Conservation (phyloP, 1,284 basidiomycete species). For the Leccinum fallax region DNA sequence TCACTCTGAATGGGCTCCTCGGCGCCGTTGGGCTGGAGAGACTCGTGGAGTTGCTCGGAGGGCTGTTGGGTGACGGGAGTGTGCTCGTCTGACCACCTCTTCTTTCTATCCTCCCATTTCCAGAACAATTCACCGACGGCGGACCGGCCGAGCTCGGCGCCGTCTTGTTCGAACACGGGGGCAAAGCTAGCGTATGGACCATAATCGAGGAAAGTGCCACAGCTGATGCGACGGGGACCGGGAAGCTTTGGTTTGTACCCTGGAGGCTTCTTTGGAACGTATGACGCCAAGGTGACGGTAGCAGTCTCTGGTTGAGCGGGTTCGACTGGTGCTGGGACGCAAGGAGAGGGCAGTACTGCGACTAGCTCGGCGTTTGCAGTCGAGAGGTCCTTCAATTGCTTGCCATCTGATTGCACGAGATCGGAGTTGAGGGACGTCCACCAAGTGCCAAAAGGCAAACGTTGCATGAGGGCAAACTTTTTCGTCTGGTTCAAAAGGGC, state of each 20-base stretch:
- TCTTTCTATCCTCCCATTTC: slow-evolving; percentile 42
- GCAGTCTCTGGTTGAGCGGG: slow-evolving; percentile 17
- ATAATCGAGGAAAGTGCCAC: slow-evolving; percentile 74
- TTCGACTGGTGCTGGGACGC: slow-evolving; percentile 36
- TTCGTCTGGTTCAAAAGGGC: slow-evolving; percentile 34
- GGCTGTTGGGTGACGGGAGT: slow-evolving; percentile 12
- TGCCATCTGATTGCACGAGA: slow-evolving; percentile 35
- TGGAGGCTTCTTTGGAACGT: slow-evolving; percentile 43
- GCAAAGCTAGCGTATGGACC: slow-evolving; percentile 75
- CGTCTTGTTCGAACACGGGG: slow-evolving; percentile 73
- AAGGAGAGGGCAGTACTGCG: slow-evolving; percentile 64
- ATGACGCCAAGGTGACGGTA: slow-evolving; percentile 45
- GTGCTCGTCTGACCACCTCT: slow-evolving; percentile 25
- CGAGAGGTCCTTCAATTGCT: slow-evolving; percentile 50
- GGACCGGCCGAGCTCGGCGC: slow-evolving; percentile 61
- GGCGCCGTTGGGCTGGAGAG: slow-evolving; percentile 14
- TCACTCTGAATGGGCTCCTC: slow-evolving; percentile 8
- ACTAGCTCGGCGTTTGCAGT: slow-evolving; percentile 75
- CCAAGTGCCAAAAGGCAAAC: slow-evolving; percentile 70
- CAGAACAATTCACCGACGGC: slow-evolving; percentile 61
- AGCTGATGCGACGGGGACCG: slow-evolving; percentile 53
- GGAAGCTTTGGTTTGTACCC: slow-evolving; percentile 42
- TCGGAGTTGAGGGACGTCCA: slow-evolving; percentile 75
- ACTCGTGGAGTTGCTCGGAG: not conserved
- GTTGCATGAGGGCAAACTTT: slow-evolving; percentile 76